phyloP scores from a whole-genome alignment of 2,329 filamentous ascomycete genomes.

The Mycosphaerella arachidis region DNA sequence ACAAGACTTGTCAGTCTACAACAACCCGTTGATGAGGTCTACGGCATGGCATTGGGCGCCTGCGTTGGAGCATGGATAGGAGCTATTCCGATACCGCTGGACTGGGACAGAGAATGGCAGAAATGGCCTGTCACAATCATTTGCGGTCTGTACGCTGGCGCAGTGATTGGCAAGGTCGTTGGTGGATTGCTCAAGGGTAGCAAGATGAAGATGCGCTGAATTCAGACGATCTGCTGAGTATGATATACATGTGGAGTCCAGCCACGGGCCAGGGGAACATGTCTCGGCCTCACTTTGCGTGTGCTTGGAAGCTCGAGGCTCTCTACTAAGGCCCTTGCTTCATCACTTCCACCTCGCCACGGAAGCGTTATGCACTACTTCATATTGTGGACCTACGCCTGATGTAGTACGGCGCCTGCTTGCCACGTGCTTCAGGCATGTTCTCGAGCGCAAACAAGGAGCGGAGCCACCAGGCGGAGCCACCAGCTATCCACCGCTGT shows the following conservation, averaged over 20 bases:
- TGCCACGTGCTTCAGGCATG: too few species aligned
- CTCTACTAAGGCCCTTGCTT: too few species aligned
- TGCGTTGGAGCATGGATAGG: conserved; percentile 84
- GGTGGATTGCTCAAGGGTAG: conserved; percentile 50
- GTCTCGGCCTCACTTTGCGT: not conserved
- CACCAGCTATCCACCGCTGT: too few species aligned
- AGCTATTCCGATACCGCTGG: conserved; percentile 88
- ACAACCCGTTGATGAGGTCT: conserved; percentile 75
- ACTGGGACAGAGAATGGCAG: conserved; percentile 99
- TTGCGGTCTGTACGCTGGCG: conserved; percentile 75
- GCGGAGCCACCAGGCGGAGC: too few species aligned
- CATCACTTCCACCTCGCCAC: too few species aligned
- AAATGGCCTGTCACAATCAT: conserved; percentile 93
- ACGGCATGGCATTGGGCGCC: conserved; percentile 74
- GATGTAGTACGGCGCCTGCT: too few species aligned
- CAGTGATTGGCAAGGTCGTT: conserved; percentile 62
- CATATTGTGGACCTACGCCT: too few species aligned
- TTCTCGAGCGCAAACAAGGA: too few species aligned
- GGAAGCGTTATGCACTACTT: too few species aligned
- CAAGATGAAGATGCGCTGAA: conserved; percentile 21
- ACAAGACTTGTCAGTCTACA: conserved; percentile 62
- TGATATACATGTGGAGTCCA: not conserved
- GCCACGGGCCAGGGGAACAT: too few species aligned
- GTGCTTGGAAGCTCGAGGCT: not conserved
- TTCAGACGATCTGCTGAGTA: conserved; percentile 26